These are phyloP conservation scores for Phaseolus coccineus DNA, from an alignment of 331 rosid species.

Conservation along the genomic window DNA sequence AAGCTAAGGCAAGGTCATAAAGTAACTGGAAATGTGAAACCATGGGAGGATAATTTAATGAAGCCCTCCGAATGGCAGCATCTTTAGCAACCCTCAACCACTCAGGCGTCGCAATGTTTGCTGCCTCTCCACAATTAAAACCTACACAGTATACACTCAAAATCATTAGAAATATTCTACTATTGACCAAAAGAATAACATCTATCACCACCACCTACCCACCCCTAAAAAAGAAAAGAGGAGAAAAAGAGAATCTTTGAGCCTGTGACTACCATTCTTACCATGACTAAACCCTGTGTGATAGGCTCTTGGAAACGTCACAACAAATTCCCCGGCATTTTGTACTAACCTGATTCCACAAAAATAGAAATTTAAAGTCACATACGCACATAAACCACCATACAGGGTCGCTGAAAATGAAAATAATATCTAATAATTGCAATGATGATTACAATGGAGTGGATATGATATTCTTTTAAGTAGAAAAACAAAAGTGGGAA, in stretches of 20 bases:
- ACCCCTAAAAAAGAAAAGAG: background rate
- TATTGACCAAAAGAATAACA: slow-evolving; percentile 23
- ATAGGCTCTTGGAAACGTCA: slow-evolving; percentile 97
- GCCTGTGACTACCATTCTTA: slow-evolving; percentile 40
- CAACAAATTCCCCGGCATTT: slow-evolving; percentile 97
- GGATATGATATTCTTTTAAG: slow-evolving; percentile 9
- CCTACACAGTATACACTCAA: slow-evolving; percentile 59
- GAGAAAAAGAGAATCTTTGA: background rate
- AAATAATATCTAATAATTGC: slow-evolving; percentile 30
- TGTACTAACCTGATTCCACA: slow-evolving; percentile 82
- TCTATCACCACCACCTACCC: background rate
- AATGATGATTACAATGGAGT: slow-evolving; percentile 34
- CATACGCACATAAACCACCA: slow-evolving; percentile 40
- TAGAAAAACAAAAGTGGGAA: background rate
- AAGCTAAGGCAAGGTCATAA: slow-evolving; percentile 91
- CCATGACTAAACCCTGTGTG: slow-evolving; percentile 99
- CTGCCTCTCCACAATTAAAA: slow-evolving; percentile 94
- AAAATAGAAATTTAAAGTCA: slow-evolving; percentile 36
- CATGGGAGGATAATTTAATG: slow-evolving; percentile 95
- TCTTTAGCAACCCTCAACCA: slow-evolving; percentile 95
- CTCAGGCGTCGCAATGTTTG: slow-evolving; percentile 97
- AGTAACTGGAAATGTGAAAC: slow-evolving; percentile 96
- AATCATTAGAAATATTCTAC: slow-evolving; percentile 41
- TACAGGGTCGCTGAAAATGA: slow-evolving; percentile 6
- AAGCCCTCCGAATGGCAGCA: slow-evolving; percentile 97